phyloP scores from a whole-genome alignment of 2,329 filamentous ascomycete species.

The Trichoderma hamatum region DNA sequence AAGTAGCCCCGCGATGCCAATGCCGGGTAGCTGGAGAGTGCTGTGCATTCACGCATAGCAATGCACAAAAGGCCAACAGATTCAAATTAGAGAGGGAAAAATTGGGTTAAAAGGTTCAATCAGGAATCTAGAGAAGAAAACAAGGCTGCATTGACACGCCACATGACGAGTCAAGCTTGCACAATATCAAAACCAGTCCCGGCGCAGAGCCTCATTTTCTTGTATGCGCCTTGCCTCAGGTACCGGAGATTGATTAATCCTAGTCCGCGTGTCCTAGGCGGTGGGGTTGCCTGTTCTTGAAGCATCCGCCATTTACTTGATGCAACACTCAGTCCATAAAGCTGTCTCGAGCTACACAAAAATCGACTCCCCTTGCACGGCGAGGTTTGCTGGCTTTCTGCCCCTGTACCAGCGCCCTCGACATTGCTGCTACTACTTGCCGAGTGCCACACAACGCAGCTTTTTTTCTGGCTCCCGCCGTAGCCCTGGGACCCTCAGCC shows the following conservation, averaged over 20 bases:
- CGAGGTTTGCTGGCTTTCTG: neutral
- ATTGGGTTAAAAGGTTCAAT: neutral
- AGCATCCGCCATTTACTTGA: conserved; percentile 9
- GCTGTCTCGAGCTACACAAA: conserved; percentile 5
- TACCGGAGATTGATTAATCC: conserved; percentile 20
- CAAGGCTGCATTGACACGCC: neutral
- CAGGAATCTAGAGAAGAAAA: neutral
- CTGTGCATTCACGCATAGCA: neutral
- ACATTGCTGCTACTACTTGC: neutral
- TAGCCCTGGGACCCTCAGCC: conserved; percentile 14
- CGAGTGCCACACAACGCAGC: neutral
- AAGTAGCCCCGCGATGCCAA: neutral
- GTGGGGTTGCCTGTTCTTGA: conserved; percentile 18
- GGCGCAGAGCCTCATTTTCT: neutral
- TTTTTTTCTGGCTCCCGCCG: neutral
- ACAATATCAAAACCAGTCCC: neutral
- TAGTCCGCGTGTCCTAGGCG: conserved; percentile 11
- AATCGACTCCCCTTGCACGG: neutral
- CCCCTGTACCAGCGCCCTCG: neutral
- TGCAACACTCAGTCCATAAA: neutral
- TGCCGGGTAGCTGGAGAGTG: neutral
- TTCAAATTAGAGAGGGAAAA: neutral
- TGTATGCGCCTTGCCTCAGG: neutral
- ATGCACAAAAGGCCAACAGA: no score
- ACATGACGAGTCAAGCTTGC: neutral